These are phyloP conservation scores for Lactifluus echinatus DNA, from an alignment of 768 basidiomycete species.

Conservation along the genomic window DNA sequence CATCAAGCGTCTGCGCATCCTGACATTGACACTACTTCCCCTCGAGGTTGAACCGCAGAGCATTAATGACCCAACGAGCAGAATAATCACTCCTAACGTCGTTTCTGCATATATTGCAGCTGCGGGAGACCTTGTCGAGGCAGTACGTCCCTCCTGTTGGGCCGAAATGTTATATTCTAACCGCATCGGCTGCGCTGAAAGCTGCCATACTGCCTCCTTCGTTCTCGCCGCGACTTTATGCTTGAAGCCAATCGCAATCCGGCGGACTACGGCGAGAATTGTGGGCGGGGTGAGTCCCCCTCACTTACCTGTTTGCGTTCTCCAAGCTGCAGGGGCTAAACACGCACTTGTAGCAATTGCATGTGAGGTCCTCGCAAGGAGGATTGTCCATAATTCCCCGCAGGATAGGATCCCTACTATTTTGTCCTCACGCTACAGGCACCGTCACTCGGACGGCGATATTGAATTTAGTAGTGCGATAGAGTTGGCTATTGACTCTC, in stretches of 20 bases:
- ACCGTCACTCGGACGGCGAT: constrained; percentile 67
- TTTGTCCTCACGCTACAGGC: constrained; percentile 72
- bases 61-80: constrained; percentile 70
- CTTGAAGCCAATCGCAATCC: constrained; percentile 74
- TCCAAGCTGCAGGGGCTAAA: neutral
- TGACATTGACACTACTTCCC: constrained; percentile 70
- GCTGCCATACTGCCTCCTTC: constrained; percentile 77
- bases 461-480: constrained; percentile 71
- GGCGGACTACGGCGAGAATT: constrained; percentile 82
- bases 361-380: constrained; percentile 77
- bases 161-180: neutral
- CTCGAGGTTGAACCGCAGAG: constrained; percentile 61
- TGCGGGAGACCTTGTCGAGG: constrained; percentile 82
- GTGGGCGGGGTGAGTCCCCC: constrained; percentile 53
- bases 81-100: constrained; percentile 75
- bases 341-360: constrained; percentile 47
- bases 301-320: neutral
- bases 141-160: constrained; percentile 37
- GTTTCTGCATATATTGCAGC: constrained; percentile 68
- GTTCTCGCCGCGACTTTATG: constrained; percentile 72
- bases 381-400: constrained; percentile 62
- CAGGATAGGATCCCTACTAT: constrained; percentile 56
- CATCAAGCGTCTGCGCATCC: constrained; percentile 65
- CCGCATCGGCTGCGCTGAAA: constrained; percentile 23
- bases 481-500: constrained; percentile 87